Percentiles rank a stretch among this genome's conserved stretches.
These are phyloP conservation scores for Beta macrorhiza DNA, from an alignment of 179 eudicot genomes.

Conservation along the genomic window DNA sequence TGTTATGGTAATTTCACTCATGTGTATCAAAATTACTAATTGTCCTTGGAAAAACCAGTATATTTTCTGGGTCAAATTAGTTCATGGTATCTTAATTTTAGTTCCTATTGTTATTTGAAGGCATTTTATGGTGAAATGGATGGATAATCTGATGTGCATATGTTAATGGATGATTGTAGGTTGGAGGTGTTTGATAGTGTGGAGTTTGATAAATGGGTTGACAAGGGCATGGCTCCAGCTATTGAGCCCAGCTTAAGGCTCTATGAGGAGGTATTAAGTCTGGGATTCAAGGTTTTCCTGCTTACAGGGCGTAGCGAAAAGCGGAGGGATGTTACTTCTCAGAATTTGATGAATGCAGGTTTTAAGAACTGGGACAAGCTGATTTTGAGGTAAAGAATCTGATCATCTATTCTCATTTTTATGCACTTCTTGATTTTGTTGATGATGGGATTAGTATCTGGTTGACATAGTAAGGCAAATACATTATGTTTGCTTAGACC, in stretches of 20 bases:
- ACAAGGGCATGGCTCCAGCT: slow-evolving; percentile 61
- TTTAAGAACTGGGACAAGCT: slow-evolving; percentile 76
- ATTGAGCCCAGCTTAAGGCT: slow-evolving; percentile 67
- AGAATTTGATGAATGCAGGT: slow-evolving; percentile 68
- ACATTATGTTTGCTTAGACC: neutral
- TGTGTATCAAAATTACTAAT: neutral
- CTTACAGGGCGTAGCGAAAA: slow-evolving; percentile 76
- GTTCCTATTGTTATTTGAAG: neutral
- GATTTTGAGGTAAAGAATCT: slow-evolving; percentile 60
- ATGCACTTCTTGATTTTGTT: slow-evolving; percentile 5
- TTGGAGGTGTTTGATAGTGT: slow-evolving; percentile 60
- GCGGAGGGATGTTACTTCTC: slow-evolving; percentile 57
- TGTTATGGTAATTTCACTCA: neutral
- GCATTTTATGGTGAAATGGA: slow-evolving; percentile 14
- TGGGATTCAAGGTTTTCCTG: slow-evolving; percentile 77
- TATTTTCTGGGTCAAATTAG: neutral
- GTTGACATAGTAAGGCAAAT: neutral
- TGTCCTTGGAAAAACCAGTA: neutral
- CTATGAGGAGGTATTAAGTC: slow-evolving; percentile 61
- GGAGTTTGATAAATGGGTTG: slow-evolving; percentile 84
- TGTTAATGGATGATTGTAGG: slow-evolving; percentile 44
- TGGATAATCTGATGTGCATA: slow-evolving; percentile 26
- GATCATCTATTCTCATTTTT: neutral
- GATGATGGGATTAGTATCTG: neutral
- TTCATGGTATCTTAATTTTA: neutral